Evolutionary conservation across 441 rosid genomes (phyloP).

Genomic region (Biscutella laevigata): DNA sequence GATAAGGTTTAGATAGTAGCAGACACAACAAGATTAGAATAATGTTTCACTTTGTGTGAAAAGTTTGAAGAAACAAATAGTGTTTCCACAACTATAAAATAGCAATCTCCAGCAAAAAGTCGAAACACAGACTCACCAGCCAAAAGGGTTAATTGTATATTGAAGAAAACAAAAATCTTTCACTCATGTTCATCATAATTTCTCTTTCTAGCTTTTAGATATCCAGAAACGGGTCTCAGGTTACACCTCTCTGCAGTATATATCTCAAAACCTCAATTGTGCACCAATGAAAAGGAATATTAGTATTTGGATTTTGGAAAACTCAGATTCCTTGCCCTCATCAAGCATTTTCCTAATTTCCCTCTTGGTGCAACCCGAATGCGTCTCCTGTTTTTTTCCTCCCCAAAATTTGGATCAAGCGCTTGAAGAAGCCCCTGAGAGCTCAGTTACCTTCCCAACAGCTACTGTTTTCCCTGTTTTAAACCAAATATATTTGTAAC

Average conservation of each 20-base stretch:
- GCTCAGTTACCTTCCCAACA: slow-evolving; percentile 29
- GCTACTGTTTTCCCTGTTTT: slow-evolving; percentile 51
- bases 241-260: slow-evolving; percentile 11
- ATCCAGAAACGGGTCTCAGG: slow-evolving; percentile 13
- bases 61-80: neutral
- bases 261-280: slow-evolving; percentile 13
- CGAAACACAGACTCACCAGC: neutral
- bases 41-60: neutral
- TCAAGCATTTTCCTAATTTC: slow-evolving; percentile 7
- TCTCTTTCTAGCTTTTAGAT: slow-evolving; percentile 13
- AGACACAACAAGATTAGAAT: neutral
- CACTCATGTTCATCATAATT: slow-evolving; percentile 8
- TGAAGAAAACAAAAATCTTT: neutral
- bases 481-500: neutral
- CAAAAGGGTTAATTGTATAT: neutral
- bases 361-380: slow-evolving; percentile 16
- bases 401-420: slow-evolving; percentile 22
- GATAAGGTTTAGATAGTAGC: slow-evolving; percentile 13
- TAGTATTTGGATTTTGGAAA: neutral
- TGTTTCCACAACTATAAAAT: slow-evolving; percentile 12
- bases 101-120: slow-evolving; percentile 12
- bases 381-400: slow-evolving; percentile 19
- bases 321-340: neutral
- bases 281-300: neutral
- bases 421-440: slow-evolving; percentile 19